Conservation (phyloP, 2,329 filamentous ascomycete species). For the Cercospora nicotianae region DNA sequence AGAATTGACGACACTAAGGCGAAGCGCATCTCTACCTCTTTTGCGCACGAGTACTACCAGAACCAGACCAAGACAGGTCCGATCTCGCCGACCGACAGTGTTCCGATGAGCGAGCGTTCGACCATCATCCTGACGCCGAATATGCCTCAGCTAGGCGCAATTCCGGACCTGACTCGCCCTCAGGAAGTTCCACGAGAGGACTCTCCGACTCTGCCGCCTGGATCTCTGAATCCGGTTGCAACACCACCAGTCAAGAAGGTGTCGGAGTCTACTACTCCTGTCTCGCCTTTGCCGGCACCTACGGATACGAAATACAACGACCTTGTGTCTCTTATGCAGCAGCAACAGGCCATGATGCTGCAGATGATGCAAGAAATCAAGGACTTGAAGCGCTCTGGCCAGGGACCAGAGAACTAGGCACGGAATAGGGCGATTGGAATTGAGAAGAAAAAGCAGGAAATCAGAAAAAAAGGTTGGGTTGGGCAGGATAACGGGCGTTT, state of each 20-base stretch:
- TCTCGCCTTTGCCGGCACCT: neutral
- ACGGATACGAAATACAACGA: conserved; percentile 3
- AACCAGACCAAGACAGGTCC: neutral
- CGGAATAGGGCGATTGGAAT: neutral
- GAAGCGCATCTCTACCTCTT: conserved; percentile 25
- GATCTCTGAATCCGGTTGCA: neutral
- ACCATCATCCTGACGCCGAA: conserved; percentile 21
- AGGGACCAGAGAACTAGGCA: neutral
- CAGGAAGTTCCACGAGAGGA: neutral
- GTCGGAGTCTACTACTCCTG: neutral
- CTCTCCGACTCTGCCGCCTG: conserved; percentile 5
- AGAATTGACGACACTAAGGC: conserved; percentile 8
- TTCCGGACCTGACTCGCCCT: neutral
- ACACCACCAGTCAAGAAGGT: neutral
- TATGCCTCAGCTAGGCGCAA: neutral
- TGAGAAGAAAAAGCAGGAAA: neutral
- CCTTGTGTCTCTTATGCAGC: conserved; percentile 17
- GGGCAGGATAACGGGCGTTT: neutral
- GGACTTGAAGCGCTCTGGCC: conserved; percentile 15
- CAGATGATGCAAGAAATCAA: conserved; percentile 24
- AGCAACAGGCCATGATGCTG: conserved; percentile 21
- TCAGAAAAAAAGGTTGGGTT: neutral
- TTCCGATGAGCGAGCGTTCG: conserved; percentile 18
- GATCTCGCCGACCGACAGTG: conserved; percentile 9
- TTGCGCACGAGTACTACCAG: conserved; percentile 31